Evolutionary conservation across 495 filamentous ascomycete species (phyloP).

Genomic region (Penicillium coprophilum): DNA sequence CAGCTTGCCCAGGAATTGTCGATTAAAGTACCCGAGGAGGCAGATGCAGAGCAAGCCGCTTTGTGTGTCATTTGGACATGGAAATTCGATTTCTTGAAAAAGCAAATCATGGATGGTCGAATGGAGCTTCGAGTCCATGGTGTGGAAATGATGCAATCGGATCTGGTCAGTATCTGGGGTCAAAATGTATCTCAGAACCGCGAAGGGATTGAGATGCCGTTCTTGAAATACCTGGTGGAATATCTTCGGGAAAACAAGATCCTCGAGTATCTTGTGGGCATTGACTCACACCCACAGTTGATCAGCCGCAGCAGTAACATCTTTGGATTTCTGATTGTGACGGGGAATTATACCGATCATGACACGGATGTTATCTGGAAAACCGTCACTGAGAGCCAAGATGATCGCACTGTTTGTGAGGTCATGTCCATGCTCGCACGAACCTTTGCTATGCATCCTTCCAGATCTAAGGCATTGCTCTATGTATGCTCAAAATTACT

Average conservation of each 20-base stretch:
- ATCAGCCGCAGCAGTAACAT: conserved; percentile 80
- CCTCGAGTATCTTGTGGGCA: conserved; percentile 82
- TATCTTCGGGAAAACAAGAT: conserved; percentile 65
- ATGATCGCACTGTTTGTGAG: conserved; percentile 79
- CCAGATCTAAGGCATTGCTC: conserved; percentile 50
- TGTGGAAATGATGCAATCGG: conserved; percentile 66
- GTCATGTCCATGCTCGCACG: conserved; percentile 71
- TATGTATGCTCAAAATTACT: conserved; percentile 76
- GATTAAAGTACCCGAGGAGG: conserved; percentile 40
- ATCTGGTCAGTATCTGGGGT: conserved; percentile 63
- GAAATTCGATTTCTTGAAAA: conserved; percentile 68
- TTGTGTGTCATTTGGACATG: conserved; percentile 59
- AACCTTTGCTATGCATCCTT: conserved; percentile 58
- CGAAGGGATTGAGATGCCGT: conserved; percentile 42
- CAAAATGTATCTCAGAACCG: conserved; percentile 48
- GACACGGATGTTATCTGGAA: conserved; percentile 86
- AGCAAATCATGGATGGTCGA: conserved; percentile 73
- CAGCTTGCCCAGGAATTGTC: conserved; percentile 39
- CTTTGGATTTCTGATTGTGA: conserved; percentile 84
- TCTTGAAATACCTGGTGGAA: conserved; percentile 62
- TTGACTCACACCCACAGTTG: conserved; percentile 89
- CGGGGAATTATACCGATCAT: conserved; percentile 63
- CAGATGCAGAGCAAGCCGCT: conserved; percentile 27
- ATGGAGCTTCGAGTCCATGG: conserved; percentile 85
- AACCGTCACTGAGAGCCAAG: conserved; percentile 75